Base-by-base conservation (phyloP, 192 early-diverging fungal genomes). In the Gaertneriomyces sp. region DNA sequence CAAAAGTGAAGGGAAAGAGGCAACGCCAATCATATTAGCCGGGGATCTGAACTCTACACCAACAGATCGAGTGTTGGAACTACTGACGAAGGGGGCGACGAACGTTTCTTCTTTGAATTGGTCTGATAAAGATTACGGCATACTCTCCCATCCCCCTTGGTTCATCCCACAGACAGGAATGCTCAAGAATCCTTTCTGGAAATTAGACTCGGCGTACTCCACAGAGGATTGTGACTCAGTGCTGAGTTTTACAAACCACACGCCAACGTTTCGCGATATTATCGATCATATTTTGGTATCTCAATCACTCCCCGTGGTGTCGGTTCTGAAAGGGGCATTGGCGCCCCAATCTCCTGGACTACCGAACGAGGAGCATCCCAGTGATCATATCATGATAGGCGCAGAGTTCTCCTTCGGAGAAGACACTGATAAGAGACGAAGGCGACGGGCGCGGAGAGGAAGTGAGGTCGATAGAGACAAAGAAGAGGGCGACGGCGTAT, bases 201-300 rank as follows among this genome's bases (percentile, higher is more conserved):
- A 68, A 45, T 58, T 74, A 25, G 70, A 66, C 11, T 50, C 45
- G 25, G 73, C 74, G 8, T 79, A 73, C 72, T 71, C 70, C 25
- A 46, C 63, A 0, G 60, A 53, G 42, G 25, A 33, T 33, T 33
- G 25, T 33, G 25, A 33, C 25, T 33, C 25, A 33, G 77, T 72
- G 51, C 47, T 80, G 4, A 70, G 76, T 7, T 81, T 61, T 46
- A 81, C 79, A 4, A 80, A 80, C 68, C 63, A 66, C 42, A 79
- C 79, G 3, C 72, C 69, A 4, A 77, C 76, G 4, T 80, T 80
- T 47, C 44, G 56, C 19, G 79, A 78, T 3, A 64, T 61, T 4
- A 80, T 81, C 51, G 79, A 81, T 53, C 79, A 81, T 53, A 76
- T 81, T 42, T 68, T 81, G n/a, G 64, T 60, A 7, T 41, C 57